These are phyloP conservation scores for Globisporangium cylindrosporum DNA, from an alignment of 352 stramenopile genomes.

Conservation along the genomic window DNA sequence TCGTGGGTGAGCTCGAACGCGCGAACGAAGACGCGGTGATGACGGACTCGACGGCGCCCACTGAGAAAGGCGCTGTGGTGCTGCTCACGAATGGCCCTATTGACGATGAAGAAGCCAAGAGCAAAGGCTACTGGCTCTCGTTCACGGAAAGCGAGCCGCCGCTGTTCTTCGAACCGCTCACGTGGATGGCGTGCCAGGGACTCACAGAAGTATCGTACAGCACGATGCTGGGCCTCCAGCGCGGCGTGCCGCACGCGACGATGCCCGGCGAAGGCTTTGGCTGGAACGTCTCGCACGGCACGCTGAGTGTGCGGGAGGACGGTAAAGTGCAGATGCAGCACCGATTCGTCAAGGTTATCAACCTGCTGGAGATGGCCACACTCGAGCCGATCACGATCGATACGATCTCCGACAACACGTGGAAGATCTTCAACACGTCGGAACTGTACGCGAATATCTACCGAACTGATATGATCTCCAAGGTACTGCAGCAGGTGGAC, in stretches of 20 bases:
- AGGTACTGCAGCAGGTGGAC: slow-evolving; percentile 39
- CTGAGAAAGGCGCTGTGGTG: not conserved
- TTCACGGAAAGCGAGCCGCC: slow-evolving; percentile 15
- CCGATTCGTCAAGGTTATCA: slow-evolving; percentile 35
- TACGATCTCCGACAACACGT: slow-evolving; percentile 29
- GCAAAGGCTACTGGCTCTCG: slow-evolving; percentile 12
- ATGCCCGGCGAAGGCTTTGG: slow-evolving; percentile 7
- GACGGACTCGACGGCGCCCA: not conserved
- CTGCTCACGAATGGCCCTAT: not conserved
- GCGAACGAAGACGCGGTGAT: not conserved
- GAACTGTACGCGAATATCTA: slow-evolving; percentile 42
- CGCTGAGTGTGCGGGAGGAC: not conserved
- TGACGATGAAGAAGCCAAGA: not conserved
- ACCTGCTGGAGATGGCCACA: slow-evolving; percentile 18
- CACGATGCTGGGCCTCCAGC: slow-evolving; percentile 4
- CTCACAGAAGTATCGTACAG: slow-evolving; percentile 3
- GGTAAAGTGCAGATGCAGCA: slow-evolving; percentile 29
- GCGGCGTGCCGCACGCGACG: not conserved
- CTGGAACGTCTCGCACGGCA: slow-evolving; percentile 10
- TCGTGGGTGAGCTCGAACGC: slow-evolving; percentile 9
- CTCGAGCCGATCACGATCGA: slow-evolving; percentile 29
- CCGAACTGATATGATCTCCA: slow-evolving; percentile 33
- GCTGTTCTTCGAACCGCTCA: slow-evolving; percentile 14
- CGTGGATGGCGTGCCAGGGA: slow-evolving; percentile 7
- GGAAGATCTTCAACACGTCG: slow-evolving; percentile 34